These are phyloP conservation scores for Sutorius eximius DNA, from an alignment of 1,284 basidiomycete species.

Conservation along the genomic window DNA sequence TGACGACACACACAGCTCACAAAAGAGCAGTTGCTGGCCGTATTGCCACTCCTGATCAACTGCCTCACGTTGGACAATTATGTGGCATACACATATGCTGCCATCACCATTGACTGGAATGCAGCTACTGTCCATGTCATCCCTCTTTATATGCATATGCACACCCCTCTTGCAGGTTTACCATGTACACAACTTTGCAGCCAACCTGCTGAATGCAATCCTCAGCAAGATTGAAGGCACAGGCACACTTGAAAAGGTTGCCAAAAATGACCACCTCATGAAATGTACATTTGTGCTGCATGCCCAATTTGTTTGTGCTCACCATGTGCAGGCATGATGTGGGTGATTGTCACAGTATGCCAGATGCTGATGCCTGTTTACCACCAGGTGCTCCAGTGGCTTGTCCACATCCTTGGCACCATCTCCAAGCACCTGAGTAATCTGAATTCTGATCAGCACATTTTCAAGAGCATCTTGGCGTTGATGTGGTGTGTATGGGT, in stretches of 20 bases:
- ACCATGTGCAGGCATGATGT: slow-evolving; percentile 75
- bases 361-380: slow-evolving; percentile 73
- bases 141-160: neutral
- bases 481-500: slow-evolving; percentile 67
- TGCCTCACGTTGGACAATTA: too few species aligned
- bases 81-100: too few species aligned
- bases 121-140: too few species aligned
- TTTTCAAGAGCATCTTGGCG: slow-evolving; percentile 93
- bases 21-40: too few species aligned
- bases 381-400: slow-evolving; percentile 67
- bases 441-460: slow-evolving; percentile 96
- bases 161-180: too few species aligned
- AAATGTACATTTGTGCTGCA: slow-evolving; percentile 66
- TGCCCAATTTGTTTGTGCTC: slow-evolving; percentile 1
- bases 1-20: too few species aligned
- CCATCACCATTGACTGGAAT: too few species aligned
- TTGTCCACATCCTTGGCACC: slow-evolving; percentile 81
- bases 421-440: slow-evolving; percentile 97
- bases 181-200: slow-evolving; percentile 38
- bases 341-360: slow-evolving; percentile 88
- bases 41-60: too few species aligned
- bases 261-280: slow-evolving; percentile 98
- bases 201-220: slow-evolving; percentile 29
- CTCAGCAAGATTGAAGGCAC: too few species aligned
- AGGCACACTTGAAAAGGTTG: slow-evolving; percentile 58